Evolutionary conservation across 345 rosid genomes (phyloP), one percentile per base, ranked within the genome.

Genomic region (Fremontodendron californicum): DNA sequence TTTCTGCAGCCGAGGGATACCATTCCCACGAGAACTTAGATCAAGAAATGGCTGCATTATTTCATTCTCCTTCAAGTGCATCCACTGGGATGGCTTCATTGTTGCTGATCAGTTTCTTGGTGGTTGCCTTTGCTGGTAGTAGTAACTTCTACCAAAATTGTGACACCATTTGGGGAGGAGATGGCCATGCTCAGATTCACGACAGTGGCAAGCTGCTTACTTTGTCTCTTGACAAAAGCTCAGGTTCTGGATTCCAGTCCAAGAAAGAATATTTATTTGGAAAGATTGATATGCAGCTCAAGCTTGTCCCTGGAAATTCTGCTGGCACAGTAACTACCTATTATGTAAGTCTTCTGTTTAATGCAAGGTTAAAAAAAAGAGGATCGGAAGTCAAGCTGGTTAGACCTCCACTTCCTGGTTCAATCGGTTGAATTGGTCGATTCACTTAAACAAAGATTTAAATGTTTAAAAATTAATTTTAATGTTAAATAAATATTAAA

Each of bases 321-420:
- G 80, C 81, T 66, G 84, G 84, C 23, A 77, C 84, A 9, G 84
- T 81, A 12, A 73, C 78, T 35, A 66, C 80, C 4, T 81, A 52
- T 23, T 81, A 81, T 57, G 84, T 81, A 27, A 8, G 80, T 43
- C 27, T 5, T 0, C 15, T 2, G 10, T 27, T 57, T 55, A 33
- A 33, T 33, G 35, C 3, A n/a, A n/a, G n/a, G n/a, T n/a, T n/a
- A n/a, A n/a, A n/a, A n/a, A n/a, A n/a, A n/a, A n/a, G n/a, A n/a
- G n/a, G n/a, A n/a, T n/a, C n/a, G n/a, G n/a, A n/a, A n/a, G n/a
- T n/a, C n/a, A n/a, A n/a, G n/a, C n/a, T n/a, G n/a, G n/a, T n/a
- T n/a, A n/a, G n/a, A n/a, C n/a, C n/a, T n/a, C n/a, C n/a, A n/a
- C n/a, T n/a, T n/a, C n/a, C n/a, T n/a, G n/a, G n/a, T n/a, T n/a